Evolutionary conservation across 345 rosid genomes (phyloP), one percentile per base, ranked within the genome.

Genomic region (Barbarea vulgaris): DNA sequence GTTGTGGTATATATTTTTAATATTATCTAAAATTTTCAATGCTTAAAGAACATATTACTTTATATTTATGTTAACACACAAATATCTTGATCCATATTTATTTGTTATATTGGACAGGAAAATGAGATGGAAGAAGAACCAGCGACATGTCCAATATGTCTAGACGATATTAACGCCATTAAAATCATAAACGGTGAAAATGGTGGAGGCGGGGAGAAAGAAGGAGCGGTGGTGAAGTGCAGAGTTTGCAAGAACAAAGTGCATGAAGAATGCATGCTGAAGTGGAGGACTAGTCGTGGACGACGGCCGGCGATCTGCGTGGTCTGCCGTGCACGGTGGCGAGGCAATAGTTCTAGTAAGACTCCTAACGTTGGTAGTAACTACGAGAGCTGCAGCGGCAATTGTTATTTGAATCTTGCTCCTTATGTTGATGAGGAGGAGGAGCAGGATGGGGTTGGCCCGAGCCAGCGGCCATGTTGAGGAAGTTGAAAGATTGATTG

Each of bases 281-380:
- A 74, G 79, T 94, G 98, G 98, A 87, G 87, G 84, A 77, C 79
- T 72, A 91, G 91, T 39, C 72, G 89, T 44, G 91, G 98, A 53
- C 84, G 95, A 70, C 78, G 93, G 61, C 80, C 87, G 4, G 84
- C 82, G 1, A 86, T 67, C 21, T 91, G 96, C 47, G 97, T 88
- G 50, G 84, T 94, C 36, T 94, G 98, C 13, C 81, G 97, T 60
- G 91, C 93, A 7, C 82, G 91, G 83, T 94, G 98, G 97, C 79
- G 85, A 64, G 70, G 62, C 13, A 80, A 31, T 24, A 63, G 61
- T 41, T 37, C 64, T 52, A 59, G 30, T n/a, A 66, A 33, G 9
- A 72, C 13, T 59, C 64, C 13, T 50, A 56, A 66, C 9, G 24
- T n/a, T 58, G 73, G 46, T 72, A 9, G 59, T 72, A 78, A 18